phyloP scores from a whole-genome alignment of 2,329 filamentous ascomycete genomes.

The Arthrobotrys sinensis region DNA sequence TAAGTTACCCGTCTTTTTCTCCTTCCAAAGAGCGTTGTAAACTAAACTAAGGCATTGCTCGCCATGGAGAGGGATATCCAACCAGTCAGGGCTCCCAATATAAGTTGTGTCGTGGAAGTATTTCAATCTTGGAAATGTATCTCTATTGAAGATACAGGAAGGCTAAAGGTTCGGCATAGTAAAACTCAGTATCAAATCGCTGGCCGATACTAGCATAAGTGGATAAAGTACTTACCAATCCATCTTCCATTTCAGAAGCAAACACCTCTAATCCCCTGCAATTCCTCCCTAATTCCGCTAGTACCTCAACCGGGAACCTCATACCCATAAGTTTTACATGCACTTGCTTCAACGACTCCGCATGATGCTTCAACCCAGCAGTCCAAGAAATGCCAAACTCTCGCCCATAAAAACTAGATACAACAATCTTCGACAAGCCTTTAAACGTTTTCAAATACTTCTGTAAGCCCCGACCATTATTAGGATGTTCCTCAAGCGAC shows the following conservation, averaged over 20 bases:
- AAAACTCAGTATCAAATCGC: neutral
- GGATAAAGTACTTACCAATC: constrained; percentile 8
- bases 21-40: constrained; percentile 16
- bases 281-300: constrained; percentile 22
- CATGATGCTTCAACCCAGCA: constrained; percentile 35
- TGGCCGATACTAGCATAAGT: neutral
- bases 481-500: neutral
- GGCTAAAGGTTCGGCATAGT: constrained; percentile 17
- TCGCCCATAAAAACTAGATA: neutral
- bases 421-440: constrained; percentile 28
- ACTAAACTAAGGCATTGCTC: neutral
- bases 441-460: constrained; percentile 37
- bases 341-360: constrained; percentile 40
- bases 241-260: constrained; percentile 24
- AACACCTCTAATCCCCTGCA: constrained; percentile 43
- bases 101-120: constrained; percentile 45
- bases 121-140: constrained; percentile 30
- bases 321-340: constrained; percentile 15
- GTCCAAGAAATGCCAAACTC: constrained; percentile 25
- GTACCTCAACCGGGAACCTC: constrained; percentile 1
- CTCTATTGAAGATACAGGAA: constrained; percentile 34
- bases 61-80: neutral
- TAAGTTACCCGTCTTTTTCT: neutral
- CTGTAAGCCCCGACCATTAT: constrained; percentile 7
- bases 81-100: constrained; percentile 8